Evolutionary conservation across 106 monocot genomes (phyloP), one percentile per base, ranked within the genome.

Genomic region (Narthecium ossifragum): DNA sequence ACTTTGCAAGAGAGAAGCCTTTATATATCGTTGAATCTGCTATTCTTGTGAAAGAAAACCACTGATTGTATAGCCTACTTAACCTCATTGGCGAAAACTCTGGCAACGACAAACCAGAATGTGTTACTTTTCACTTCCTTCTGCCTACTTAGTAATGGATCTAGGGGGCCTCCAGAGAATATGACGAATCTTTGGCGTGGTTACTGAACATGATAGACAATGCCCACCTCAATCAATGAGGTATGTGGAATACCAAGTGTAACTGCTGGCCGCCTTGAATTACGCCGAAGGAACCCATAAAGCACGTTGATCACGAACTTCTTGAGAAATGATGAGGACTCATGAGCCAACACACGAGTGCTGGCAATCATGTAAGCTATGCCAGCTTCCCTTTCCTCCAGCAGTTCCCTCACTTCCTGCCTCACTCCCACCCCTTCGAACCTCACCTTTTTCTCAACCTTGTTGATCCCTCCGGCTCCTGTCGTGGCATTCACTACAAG

Each of bases 351-450:
- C 24, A 88, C 75, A 53, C 31, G 31, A 1, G 84, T 88, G 47
- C 84, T 73, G 5, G 80, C 92, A 45, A 85, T 84, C 81, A 92
- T 78, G 65, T 92, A 88, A 1, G 88, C 73, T 40, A 85, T 62
- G 15, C 92, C 92, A 8, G 69, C 31, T 37, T 92, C 84, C 67
- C 62, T 73, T 55, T 84, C 78, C 58, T 81, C 83, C 28, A 59
- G 6, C 51, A 92, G 54, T 22, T 80, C 78, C 61, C 54, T 67
- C 47, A 88, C 73, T 31, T 78, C 84, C 49, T 78, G 77, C 28
- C 28, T 71, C 40, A 31, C 50, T 22, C 28, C 57, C 6, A 32
- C 57, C 30, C 46, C 59, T 64, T 31, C 2, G 29, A 74, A 73
- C 7, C 64, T 32, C 18, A 70, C 72, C 47, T 41, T 72, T 59